phyloP scores from a whole-genome alignment of 768 basidiomycete species.

The Trametes elegans region DNA sequence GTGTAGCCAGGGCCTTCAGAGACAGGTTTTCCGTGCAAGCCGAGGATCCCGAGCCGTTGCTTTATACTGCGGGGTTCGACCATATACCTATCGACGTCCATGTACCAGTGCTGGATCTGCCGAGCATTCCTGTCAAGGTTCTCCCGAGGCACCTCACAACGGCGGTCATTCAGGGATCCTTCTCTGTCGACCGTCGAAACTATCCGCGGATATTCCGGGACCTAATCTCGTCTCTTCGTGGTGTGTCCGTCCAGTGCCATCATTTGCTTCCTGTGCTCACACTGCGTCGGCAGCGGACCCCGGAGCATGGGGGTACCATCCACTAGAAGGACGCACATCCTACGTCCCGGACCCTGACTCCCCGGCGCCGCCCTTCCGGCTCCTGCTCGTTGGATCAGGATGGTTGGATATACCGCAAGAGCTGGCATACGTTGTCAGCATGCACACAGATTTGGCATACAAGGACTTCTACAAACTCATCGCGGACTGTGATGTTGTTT shows the following conservation, averaged over 20 bases:
- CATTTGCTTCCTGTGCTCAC: no score
- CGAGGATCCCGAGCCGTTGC: slow-evolving; percentile 30
- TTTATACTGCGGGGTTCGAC: slow-evolving; percentile 34
- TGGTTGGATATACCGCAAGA: slow-evolving; percentile 34
- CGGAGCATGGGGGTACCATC: slow-evolving; percentile 36
- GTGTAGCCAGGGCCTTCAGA: slow-evolving; percentile 34
- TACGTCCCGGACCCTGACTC: slow-evolving; percentile 26
- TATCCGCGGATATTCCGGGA: slow-evolving; percentile 36
- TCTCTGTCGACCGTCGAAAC: slow-evolving; percentile 35
- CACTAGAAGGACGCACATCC: slow-evolving; percentile 24
- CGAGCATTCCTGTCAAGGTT: slow-evolving; percentile 25
- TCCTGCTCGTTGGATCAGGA: slow-evolving; percentile 36
- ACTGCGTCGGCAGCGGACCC: slow-evolving; percentile 37
- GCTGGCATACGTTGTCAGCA: slow-evolving; percentile 37
- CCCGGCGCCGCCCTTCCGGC: slow-evolving; percentile 28
- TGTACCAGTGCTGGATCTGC: slow-evolving; percentile 35
- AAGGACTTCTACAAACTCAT: slow-evolving; percentile 38
- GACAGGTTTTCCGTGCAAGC: slow-evolving; percentile 30
- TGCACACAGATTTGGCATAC: slow-evolving; percentile 36
- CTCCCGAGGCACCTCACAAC: slow-evolving; percentile 31
- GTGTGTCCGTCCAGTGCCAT: slow-evolving; percentile 21
- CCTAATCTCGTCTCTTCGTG: slow-evolving; percentile 31
- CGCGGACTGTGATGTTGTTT: slow-evolving; percentile 38
- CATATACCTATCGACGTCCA: slow-evolving; percentile 38
- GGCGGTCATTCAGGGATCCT: slow-evolving; percentile 42